Evolutionary conservation across 495 filamentous ascomycete genomes (phyloP), one percentile per base, ranked within the genome.

Genomic region (Choiromyces venosus): DNA sequence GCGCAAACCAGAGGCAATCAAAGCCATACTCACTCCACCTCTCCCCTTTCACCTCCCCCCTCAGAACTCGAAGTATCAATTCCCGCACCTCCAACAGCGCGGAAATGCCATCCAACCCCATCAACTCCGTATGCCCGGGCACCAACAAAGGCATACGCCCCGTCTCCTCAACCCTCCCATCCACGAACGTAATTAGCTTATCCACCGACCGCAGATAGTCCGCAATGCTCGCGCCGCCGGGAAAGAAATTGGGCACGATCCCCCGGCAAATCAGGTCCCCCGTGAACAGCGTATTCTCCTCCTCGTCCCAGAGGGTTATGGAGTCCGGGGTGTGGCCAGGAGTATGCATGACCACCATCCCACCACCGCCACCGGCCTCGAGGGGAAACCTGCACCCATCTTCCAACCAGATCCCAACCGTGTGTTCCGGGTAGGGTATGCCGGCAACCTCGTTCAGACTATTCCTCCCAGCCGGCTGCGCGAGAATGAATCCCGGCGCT

Each of bases 251-350:
- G 9, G 36, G 37, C 18, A 42, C 46, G 12, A 44, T 19, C 14
- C 42, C 69, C 33, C 46, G 36, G 10, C n/a, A 56, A n/a, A 77
- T 18, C 9, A 66, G 36, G 18, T 66, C 73, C 0, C 74, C 75
- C 1, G 46, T 36, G 66, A 76, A 76, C 33, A 77, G 66, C n/a
- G 68, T 67, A 5, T 64, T 33, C 42, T 77, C 75, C 4, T 4
- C 69, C 1, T 73, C 56, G 19, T 77, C 75, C 42, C 69, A 77
- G 7, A 77, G 25, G 18, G 39, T 61, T 16, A 77, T 37, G 0
- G 74, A 72, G n/a, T 77, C 75, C 16, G 74, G 73, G 5, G 74
- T 72, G 16, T 65, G 52, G 0, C 75, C 75, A 1, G 75, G 75
- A 0, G 74, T 72, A 9, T 73, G 73, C 38, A 77, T 40, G 14